Evolutionary conservation across 805 yeast species (phyloP), one percentile per base, ranked within the genome.

Genomic region (Ogataea pini): DNA sequence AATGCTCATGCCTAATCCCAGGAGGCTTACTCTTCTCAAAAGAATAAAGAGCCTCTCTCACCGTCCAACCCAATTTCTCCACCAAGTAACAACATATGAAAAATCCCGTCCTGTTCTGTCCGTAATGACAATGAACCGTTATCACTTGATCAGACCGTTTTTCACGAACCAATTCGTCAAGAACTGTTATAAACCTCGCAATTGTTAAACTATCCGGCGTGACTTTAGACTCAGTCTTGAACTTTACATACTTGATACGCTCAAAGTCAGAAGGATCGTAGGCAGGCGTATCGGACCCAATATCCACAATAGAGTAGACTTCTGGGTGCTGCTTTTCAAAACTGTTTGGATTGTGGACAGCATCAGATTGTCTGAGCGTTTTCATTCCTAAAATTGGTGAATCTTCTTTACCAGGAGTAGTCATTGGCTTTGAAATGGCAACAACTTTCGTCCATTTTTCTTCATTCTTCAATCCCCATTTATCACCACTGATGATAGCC

Each of bases 41-140:
- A 0, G 82, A 82, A 10, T 72, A 76, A 13, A 86, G 72, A 0
- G 92, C 87, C 40, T 82, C 86, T 31, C 70, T 69, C 2, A 85
- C 87, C 3, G 73, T 59, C 78, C 85, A 79, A 0, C 81, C 81
- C 27, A 79, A 63, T 44, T 68, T 69, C 58, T 84, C 89, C 19
- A 86, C 73, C 58, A 86, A 68, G 60, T 82, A 86, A 58, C 86
- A 79, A 60, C 88, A 82, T 16, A 86, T 79, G 43, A 86, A 71
- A 57, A 80, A 86, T 2, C 94, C 92, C 0, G 92, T 86, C 48
- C 92, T 70, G 62, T 86, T 86, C 66, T 85, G 87, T 5, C 92
- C 94, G 60, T 86, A 86, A 62, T 86, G 94, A 61, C 94, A 86
- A 63, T 86, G 94, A 7, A 86, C 85, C 0, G 78, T 89, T 6